Evolutionary conservation across 305 asterid genomes (phyloP), one percentile per base, ranked within the genome.

Genomic region (Withania somnifera): DNA sequence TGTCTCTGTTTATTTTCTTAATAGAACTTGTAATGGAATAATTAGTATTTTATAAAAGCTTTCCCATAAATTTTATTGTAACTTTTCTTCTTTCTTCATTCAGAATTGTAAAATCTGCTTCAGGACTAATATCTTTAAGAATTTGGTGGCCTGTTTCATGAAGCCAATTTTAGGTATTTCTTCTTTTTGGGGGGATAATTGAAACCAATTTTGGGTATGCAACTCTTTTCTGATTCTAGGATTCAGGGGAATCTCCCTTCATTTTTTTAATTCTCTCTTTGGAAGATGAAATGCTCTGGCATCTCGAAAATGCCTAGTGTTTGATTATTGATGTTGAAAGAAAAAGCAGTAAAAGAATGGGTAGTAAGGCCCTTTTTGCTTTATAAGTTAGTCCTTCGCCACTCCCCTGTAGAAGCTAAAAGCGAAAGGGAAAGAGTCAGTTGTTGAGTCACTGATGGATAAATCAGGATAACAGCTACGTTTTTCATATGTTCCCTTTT

Each of bases 61-160:
- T 34, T 17, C 3, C 45, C 80, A n/a, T 51, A 30, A 20, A 9
- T 76, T 76, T 76, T 28, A 50, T 26, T 75, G 24, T 68, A n/a
- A 76, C 80, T 52, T 30, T 5, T 52, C 30, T 36, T 76, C 47
- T 76, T 52, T 52, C 64, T 76, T 76, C 80, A 26, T 76, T 76
- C 80, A 76, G 80, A 52, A 76, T 76, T 76, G 32, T 76, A 76
- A 76, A 76, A 56, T 52, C 13, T 30, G 80, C 80, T 76, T 76
- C 32, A 15, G 64, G 50, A 52, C 80, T 76, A 76, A n/a, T 51
- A 51, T 76, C 80, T 76, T 76, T 76, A 76, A 76, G 80, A 76
- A 76, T 76, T 76, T 76, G 64, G 50, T 76, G 80, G 80, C 80
- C 64, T 76, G 80, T 76, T 76, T 76, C 63, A n/a, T 30, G 80